Conservation (phyloP, 495 filamentous ascomycete species). For the Talaromyces wortmannii region DNA sequence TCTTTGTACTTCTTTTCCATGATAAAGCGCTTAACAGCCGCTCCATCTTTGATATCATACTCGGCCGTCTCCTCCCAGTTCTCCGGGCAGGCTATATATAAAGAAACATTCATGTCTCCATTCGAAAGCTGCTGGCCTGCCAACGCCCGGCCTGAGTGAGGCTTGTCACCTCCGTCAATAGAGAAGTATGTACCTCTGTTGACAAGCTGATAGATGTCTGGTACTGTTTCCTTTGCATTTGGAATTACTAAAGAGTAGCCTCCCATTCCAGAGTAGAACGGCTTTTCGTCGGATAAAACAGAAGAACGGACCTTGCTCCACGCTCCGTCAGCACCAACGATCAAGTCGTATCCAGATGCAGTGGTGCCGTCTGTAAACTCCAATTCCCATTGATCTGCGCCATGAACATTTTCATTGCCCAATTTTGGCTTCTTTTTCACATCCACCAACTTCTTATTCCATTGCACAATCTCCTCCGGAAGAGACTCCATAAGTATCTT, state of each 20-base stretch:
- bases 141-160: slow-evolving; percentile 31
- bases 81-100: slow-evolving; percentile 14
- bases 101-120: slow-evolving; percentile 30
- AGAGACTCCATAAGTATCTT: slow-evolving; percentile 21
- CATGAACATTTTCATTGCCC: too few relatives aligned
- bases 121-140: slow-evolving; percentile 37
- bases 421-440: too few relatives aligned
- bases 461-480: slow-evolving; percentile 8
- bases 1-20: slow-evolving; percentile 8
- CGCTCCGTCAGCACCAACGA: slow-evolving; percentile 58
- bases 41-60: background rate
- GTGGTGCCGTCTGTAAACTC: slow-evolving; percentile 12
- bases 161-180: too few relatives aligned
- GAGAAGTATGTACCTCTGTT: too few relatives aligned
- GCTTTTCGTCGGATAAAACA: slow-evolving; percentile 34
- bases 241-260: slow-evolving; percentile 24
- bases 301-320: slow-evolving; percentile 46
- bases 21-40: background rate
- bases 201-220: slow-evolving; percentile 15
- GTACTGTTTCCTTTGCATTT: slow-evolving; percentile 19
- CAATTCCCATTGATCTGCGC: slow-evolving; percentile 2
- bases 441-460: too few relatives aligned
- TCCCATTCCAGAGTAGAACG: slow-evolving; percentile 40
- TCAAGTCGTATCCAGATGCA: slow-evolving; percentile 32
- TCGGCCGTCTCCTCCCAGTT: slow-evolving; percentile 24